Base-by-base conservation (phyloP, 257 asterid genomes). In the Gentiana macrophylla region DNA sequence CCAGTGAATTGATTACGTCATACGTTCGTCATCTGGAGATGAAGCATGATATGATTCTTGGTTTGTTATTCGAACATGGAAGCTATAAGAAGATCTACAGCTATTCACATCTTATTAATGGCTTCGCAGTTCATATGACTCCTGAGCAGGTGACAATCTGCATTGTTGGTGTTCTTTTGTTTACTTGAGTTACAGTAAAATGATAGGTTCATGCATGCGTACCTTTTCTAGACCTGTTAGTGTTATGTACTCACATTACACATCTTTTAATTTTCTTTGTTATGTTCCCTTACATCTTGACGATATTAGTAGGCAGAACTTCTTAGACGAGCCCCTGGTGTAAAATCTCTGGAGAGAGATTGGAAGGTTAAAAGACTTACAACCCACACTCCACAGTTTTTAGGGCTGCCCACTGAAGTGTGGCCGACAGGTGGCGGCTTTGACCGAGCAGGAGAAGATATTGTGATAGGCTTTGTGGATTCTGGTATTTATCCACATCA, bases 351-450 rank as follows among this genome's bases (percentile, higher is more conserved):
- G 68, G 89, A 77, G 70, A 85, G 94, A 71, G 99, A 92, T 67
- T 92, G 97, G 97, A 88, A 92, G 67, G 99, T 92, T 69, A 88
- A 76, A 78, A 88, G 79, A 64, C 94, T 92, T 58, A 92, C 99
- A 5, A 86, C 94, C 51, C 99, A 92, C 74, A 92, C 99, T 52
- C 99, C 99, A 4, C 84, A 92, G 56, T 92, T 92, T 69, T 64
- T 92, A 82, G 99, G 99, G 51, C 97, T 92, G 53, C 99, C 99
- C 11, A 85, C 94, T 53, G 99, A 95, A 61, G 99, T 89, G 47
- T 92, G 99, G 99, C 95, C 97, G 5, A 83, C 83, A 32, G 97
- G 94, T 57, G 97, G 97, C 69, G 97, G 97, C 41, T 88, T 73
- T 60, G 97, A 92, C 59, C 69, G 91, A 61, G 99, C 99, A 13